phyloP scores from a whole-genome alignment of 805 yeast genomes.

The Candida easanensis region DNA sequence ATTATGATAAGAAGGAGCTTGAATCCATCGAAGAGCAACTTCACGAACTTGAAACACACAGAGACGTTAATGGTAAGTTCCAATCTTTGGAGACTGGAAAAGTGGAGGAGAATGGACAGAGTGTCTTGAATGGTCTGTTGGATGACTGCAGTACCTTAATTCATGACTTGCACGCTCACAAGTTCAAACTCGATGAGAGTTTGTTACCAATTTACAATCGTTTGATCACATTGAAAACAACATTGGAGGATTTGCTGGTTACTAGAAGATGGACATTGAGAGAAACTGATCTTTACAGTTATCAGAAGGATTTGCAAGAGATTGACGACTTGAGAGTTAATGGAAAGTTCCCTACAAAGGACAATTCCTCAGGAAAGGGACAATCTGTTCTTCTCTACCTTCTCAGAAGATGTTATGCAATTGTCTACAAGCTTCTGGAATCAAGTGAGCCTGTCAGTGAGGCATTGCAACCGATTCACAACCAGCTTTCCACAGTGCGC shows the following conservation, averaged over 20 bases:
- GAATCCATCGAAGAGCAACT: slow-evolving; percentile 37
- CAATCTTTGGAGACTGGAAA: slow-evolving; percentile 33
- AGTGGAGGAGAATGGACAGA: slow-evolving; percentile 37
- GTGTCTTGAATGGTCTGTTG: slow-evolving; percentile 65
- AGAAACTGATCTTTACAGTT: slow-evolving; percentile 87
- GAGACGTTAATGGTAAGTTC: slow-evolving; percentile 60
- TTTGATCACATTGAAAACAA: slow-evolving; percentile 62
- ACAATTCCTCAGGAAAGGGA: slow-evolving; percentile 39
- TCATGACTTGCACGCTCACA: slow-evolving; percentile 56
- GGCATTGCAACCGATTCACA: slow-evolving; percentile 88
- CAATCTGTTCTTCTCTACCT: slow-evolving; percentile 68
- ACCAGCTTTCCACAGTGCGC: slow-evolving; percentile 88
- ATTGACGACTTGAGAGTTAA: slow-evolving; percentile 72
- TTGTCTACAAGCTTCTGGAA: slow-evolving; percentile 84
- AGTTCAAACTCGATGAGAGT: slow-evolving; percentile 43
- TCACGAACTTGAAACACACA: slow-evolving; percentile 40
- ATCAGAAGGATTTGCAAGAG: slow-evolving; percentile 68
- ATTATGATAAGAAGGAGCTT: slow-evolving; percentile 29
- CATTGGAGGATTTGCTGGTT: slow-evolving; percentile 77
- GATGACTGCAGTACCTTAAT: slow-evolving; percentile 81
- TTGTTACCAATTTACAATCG: slow-evolving; percentile 60
- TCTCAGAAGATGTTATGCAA: slow-evolving; percentile 86
- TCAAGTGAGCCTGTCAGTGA: slow-evolving; percentile 95
- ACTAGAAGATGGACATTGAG: slow-evolving; percentile 98
- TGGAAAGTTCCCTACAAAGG: slow-evolving; percentile 47